Base-by-base conservation (phyloP, 306 rosid genomes). In the Quercus mongolica region DNA sequence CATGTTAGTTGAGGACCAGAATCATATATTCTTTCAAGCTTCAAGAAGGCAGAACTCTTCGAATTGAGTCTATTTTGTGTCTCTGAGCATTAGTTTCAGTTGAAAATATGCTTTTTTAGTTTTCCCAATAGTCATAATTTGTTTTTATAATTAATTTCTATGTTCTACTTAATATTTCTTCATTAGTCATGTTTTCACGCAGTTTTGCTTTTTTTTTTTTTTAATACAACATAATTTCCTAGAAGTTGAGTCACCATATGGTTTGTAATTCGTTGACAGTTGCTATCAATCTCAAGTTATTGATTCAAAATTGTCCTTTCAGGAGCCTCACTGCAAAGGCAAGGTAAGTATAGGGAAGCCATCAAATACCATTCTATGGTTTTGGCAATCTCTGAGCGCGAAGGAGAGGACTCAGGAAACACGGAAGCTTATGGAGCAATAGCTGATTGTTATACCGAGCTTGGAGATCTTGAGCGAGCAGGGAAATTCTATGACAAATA, bases 301-400 rank as follows among this genome's bases (percentile, higher is more conserved):
- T 25, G 31, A 41, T 59, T 72, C 49, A 25, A 46, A 63, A 68
- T 72, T 76, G 69, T 41, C 62, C 54, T 79, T 73, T 46, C 88
- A 96, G 99, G 98, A 75, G 99, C 98, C 28, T 91, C 99, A 10
- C 81, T 93, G 69, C 99, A 96, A 84, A 90, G 99, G 84, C 98
- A 90, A 69, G 94, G 98, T 26, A 93, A 90, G 73, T 89, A 93
- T 73, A 78, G 88, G 8, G 99, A 93, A 73, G 97, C 99, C 61
- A 89, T 93, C 20, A 91, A 85, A 41, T 96, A 93, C 80, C 99
- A 96, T 81, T 90, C 93, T 5, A 84, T 89, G 90, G 98, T 96
- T 73, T 83, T 96, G 88, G 87, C 87, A 31, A 89, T 93, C 68
- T 96, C 98, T 8, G 85, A 89, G 75, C n/a, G n/a, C 21, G 99